Conservation (phyloP, 139 green algal genomes). For the Coccomyxa sp. region DNA sequence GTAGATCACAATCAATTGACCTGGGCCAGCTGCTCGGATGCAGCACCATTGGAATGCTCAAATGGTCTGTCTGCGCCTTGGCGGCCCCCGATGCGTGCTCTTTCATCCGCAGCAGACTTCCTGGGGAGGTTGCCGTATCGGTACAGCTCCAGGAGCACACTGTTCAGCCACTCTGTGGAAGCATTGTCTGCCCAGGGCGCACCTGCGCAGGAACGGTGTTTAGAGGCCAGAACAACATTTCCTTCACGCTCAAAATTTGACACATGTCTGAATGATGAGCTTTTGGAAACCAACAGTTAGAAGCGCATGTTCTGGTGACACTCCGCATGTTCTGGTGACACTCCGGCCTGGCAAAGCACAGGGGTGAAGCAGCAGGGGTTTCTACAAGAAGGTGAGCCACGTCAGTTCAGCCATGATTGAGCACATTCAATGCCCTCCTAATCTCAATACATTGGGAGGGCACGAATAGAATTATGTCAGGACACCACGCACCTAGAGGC, state of each 20-base stretch:
- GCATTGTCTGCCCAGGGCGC: conserved; percentile 68
- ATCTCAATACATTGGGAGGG: too few species aligned
- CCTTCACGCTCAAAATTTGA: too few species aligned
- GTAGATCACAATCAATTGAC: background rate
- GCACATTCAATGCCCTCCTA: too few species aligned
- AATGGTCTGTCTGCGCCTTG: background rate
- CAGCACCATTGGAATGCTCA: background rate
- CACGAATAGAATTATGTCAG: too few species aligned
- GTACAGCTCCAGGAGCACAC: conserved; percentile 16
- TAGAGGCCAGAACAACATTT: background rate
- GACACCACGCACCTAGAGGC: conserved; percentile 25
- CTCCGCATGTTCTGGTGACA: too few species aligned
- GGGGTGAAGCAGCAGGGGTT: too few species aligned
- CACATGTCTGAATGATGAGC: too few species aligned
- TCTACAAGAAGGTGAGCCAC: too few species aligned
- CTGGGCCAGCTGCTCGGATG: background rate
- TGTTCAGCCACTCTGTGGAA: conserved; percentile 58
- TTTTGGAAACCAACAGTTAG: too few species aligned
- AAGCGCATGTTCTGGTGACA: too few species aligned
- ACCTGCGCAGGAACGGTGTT: conserved; percentile 6
- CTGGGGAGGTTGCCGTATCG: background rate
- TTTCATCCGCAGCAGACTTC: background rate
- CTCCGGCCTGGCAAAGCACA: too few species aligned
- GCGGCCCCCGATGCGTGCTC: background rate
- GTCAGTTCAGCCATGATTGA: too few species aligned